Conservation (phyloP, 192 early-diverging fungal species). For the Haplosporangium gracile region DNA sequence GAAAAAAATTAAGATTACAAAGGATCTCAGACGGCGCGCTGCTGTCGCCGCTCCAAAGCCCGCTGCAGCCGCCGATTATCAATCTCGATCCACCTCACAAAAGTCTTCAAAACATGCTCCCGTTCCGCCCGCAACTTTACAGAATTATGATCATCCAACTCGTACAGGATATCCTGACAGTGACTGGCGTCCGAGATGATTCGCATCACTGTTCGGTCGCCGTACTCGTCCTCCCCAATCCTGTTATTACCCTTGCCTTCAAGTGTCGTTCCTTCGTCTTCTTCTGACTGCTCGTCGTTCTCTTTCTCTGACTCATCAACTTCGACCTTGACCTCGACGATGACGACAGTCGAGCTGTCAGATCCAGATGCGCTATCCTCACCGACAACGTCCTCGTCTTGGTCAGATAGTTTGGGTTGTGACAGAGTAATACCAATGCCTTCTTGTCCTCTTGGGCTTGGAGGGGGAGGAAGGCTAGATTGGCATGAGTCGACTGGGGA, state of each 20-base stretch:
- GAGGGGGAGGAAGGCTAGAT: not conserved
- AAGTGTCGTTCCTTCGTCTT: not conserved
- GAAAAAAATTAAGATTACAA: no score
- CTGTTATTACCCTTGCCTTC: not conserved
- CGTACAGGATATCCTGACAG: conserved; percentile 51
- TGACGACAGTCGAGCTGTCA: not conserved
- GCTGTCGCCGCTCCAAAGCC: not conserved
- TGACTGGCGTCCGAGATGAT: conserved; percentile 47
- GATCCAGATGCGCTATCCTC: not conserved
- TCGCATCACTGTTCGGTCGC: conserved; percentile 21
- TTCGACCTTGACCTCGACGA: not conserved
- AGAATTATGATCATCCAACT: conserved; percentile 34
- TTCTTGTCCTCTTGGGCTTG: not conserved
- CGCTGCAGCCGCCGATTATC: conserved; percentile 17
- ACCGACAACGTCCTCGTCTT: not conserved
- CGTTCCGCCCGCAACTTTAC: conserved; percentile 26
- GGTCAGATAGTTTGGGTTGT: not conserved
- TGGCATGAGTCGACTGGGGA: not conserved
- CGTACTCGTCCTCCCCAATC: not conserved
- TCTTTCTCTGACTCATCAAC: not conserved
- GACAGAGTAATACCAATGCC: not conserved
- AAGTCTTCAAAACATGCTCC: conserved; percentile 37
- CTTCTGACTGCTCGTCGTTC: not conserved
- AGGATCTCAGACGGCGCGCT: no score
- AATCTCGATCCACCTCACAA: conserved; percentile 50